Conservation (phyloP, 371 early-diverging fungal species). For the Mortierella sp. region DNA sequence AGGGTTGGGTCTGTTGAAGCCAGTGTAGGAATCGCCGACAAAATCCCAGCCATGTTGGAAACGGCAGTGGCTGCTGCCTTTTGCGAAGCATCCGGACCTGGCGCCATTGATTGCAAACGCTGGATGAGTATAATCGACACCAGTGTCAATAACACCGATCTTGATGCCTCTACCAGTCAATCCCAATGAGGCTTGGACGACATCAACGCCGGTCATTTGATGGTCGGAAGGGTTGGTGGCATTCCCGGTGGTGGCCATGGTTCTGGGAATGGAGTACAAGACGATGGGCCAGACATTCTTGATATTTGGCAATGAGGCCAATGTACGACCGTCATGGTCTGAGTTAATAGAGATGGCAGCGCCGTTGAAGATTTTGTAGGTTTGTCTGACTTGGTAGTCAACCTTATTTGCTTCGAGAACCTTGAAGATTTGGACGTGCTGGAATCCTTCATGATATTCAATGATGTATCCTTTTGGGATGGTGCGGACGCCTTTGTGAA, state of each 20-base stretch:
- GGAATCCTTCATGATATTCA: conserved; percentile 30
- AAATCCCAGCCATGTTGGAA: conserved; percentile 63
- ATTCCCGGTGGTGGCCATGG: background rate
- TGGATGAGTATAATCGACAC: conserved; percentile 70
- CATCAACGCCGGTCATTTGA: conserved; percentile 71
- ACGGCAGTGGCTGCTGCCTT: conserved; percentile 54
- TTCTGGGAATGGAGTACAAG: conserved; percentile 23
- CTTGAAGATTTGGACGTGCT: conserved; percentile 10
- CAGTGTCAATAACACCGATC: conserved; percentile 80
- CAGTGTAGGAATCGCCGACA: conserved; percentile 51
- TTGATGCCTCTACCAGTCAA: conserved; percentile 72
- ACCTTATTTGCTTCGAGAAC: conserved; percentile 13
- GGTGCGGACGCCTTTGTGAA: background rate
- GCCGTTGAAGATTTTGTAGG: conserved; percentile 41
- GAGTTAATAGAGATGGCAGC: conserved; percentile 45
- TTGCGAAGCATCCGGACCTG: conserved; percentile 58
- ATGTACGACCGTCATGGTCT: conserved; percentile 29
- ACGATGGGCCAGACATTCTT: conserved; percentile 54
- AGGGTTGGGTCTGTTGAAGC: conserved; percentile 48
- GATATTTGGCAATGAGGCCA: conserved; percentile 42
- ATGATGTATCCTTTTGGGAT: conserved; percentile 31
- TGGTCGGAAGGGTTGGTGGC: conserved; percentile 51
- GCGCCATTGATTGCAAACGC: conserved; percentile 58
- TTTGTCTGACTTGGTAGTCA: conserved; percentile 38
- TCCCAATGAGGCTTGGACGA: conserved; percentile 60